Percentiles rank a stretch among this genome's conserved stretches.
Evolutionary conservation across 257 asterid species (phyloP).

Genomic region (Lantana camara): DNA sequence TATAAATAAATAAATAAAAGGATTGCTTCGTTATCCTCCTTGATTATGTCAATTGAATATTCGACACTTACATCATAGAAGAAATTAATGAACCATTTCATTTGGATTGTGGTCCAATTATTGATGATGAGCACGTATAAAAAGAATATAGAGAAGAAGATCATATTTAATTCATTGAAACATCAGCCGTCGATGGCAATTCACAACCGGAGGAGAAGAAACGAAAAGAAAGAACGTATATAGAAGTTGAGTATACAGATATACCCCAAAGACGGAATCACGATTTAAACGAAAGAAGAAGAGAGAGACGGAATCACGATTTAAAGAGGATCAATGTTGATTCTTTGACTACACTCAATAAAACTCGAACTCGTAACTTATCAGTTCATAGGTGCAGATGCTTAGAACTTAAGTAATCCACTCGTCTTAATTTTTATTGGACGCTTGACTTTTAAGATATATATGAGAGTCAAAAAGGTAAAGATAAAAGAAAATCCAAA

Average conservation of each 20-base stretch:
- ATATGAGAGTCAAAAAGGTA: neutral
- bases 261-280: too few relatives aligned
- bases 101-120: slow-evolving; percentile 27
- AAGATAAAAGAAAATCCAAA: neutral
- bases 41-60: neutral
- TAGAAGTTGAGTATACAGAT: too few relatives aligned
- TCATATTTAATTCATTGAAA: neutral
- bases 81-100: neutral
- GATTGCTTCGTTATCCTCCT: neutral
- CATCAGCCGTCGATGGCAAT: neutral
- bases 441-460: too few relatives aligned
- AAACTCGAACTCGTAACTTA: too few relatives aligned
- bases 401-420: too few relatives aligned
- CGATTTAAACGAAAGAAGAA: neutral
- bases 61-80: neutral
- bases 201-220: too few relatives aligned
- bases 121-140: slow-evolving; percentile 17
- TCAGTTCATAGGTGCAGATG: too few relatives aligned
- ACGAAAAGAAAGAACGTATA: too few relatives aligned
- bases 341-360: too few relatives aligned
- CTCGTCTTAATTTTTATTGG: too few relatives aligned
- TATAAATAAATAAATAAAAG: neutral
- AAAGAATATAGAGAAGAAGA: neutral
- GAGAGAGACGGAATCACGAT: too few relatives aligned
- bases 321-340: too few relatives aligned